phyloP scores from a whole-genome alignment of 805 yeast genomes.

The Nakazawaea peltata region DNA sequence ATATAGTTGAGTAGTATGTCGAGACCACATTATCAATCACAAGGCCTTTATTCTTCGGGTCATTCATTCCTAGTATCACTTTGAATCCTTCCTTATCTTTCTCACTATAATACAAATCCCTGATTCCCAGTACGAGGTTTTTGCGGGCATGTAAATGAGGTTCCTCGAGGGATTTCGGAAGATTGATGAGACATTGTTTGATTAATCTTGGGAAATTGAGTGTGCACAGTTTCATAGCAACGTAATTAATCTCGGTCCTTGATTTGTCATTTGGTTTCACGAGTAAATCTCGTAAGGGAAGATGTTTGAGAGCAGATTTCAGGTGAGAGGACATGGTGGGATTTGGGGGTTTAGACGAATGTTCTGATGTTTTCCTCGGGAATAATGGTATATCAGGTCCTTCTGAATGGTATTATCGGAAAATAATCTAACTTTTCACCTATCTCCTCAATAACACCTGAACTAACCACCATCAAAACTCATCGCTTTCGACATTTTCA shows the following conservation, averaged over 20 bases:
- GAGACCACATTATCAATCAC: conserved; percentile 3
- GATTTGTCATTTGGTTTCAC: background rate
- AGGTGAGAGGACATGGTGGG: too few species aligned
- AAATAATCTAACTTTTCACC: too few species aligned
- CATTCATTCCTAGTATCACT: background rate
- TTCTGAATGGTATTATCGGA: too few species aligned
- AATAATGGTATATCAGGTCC: too few species aligned
- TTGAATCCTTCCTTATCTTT: background rate
- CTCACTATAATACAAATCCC: conserved; percentile 4
- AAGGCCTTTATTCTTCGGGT: background rate
- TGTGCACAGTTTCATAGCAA: conserved; percentile 4
- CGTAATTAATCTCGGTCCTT: background rate
- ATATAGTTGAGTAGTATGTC: conserved; percentile 2
- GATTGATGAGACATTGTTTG: conserved; percentile 5
- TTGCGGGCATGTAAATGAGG: background rate
- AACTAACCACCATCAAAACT: too few species aligned
- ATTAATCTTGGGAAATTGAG: conserved; percentile 9
- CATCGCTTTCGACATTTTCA: too few species aligned
- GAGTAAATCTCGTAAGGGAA: too few species aligned
- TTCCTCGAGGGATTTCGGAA: conserved; percentile 8
- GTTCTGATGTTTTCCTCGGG: too few species aligned
- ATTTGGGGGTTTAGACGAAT: too few species aligned
- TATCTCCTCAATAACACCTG: too few species aligned
- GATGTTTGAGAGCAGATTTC: too few species aligned
- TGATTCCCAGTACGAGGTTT: background rate